Percentiles rank a stretch among this genome's conserved stretches.
Conservation (phyloP, 345 rosid species). For the Linum tenue region DNA sequence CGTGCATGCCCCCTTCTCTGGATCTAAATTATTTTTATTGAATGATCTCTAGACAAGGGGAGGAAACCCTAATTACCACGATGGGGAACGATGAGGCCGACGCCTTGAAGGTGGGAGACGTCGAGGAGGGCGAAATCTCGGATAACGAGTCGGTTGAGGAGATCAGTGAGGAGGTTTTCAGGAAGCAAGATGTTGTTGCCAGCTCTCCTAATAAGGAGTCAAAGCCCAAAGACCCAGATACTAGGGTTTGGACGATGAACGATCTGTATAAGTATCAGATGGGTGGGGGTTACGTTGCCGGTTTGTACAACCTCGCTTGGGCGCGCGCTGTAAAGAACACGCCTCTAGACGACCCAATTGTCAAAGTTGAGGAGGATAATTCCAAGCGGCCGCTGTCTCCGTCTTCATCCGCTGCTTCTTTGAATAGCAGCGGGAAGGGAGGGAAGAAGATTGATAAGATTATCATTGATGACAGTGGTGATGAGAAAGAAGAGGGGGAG, state of each 20-base stretch:
- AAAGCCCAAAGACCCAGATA: conserved; percentile 14
- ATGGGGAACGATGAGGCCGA: neutral
- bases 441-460: conserved; percentile 26
- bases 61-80: conserved; percentile 22
- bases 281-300: conserved; percentile 46
- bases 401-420: conserved; percentile 33
- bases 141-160: conserved; percentile 61
- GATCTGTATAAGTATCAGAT: conserved; percentile 56
- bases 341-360: conserved; percentile 50
- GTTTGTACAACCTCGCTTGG: conserved; percentile 81
- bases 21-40: conserved; percentile 21
- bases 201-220: conserved; percentile 15
- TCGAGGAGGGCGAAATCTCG: conserved; percentile 88
- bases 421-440: conserved; percentile 13
- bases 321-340: conserved; percentile 94
- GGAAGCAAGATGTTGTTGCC: conserved; percentile 29
- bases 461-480: conserved; percentile 53
- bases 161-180: conserved; percentile 58
- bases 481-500: conserved; percentile 89
- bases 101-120: conserved; percentile 34
- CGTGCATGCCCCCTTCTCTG: conserved; percentile 15
- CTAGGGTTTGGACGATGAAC: conserved; percentile 80
- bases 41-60: conserved; percentile 7
- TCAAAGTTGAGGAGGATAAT: conserved; percentile 39
- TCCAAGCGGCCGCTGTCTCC: conserved; percentile 28